Base-by-base conservation (phyloP, 352 stramenopile genomes). In the Pythium diclinum region DNA sequence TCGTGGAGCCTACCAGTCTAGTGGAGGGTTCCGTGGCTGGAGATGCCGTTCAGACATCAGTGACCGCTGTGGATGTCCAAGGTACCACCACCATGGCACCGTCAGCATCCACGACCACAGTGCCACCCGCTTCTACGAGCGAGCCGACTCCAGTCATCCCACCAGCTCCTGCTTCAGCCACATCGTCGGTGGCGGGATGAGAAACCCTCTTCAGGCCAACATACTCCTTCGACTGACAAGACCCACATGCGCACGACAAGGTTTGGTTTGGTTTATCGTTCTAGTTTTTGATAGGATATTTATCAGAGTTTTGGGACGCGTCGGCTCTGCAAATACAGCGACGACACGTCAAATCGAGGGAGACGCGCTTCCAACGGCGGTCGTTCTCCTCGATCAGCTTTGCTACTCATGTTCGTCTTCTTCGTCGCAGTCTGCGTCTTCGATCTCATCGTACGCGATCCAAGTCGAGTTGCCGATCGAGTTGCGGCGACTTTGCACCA, bases 401-500 rank as follows among this genome's bases (percentile, higher is more conserved):
- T 58, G 47, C 44, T 61, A 21, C 33, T 71, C 33, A 10, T 52
- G 40, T 32, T 65, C 51, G 16, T 66, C 48, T 34, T 33, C 56
- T 30, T 54, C 42, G 9, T 71, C 40, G 21, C 40, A 53, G 8
- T 61, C 25, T 28, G 25, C 56, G 23, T 70, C 56, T 67, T 66
- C 65, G 23, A 68, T n/a, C 52, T 87, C 75, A 67, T 91, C 82
- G 68, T 91, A 87, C 44, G 78, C 83, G 56, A 91, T 77, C 47
- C 78, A 91, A 28, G 82, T 91, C 32, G 65, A 72, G 55, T 88
- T 91, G 56, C 68, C 71, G 53, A 91, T 89, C 19, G 75, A 79
- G 53, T 88, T 87, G 55, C 70, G 67, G 19, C 87, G 75, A 42
- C 79, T 75, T n/a, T 51, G 30, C 7, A 25, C 74, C 60, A 51